phyloP scores from a whole-genome alignment of 352 stramenopile genomes.

The Phytophthora ramorum region DNA sequence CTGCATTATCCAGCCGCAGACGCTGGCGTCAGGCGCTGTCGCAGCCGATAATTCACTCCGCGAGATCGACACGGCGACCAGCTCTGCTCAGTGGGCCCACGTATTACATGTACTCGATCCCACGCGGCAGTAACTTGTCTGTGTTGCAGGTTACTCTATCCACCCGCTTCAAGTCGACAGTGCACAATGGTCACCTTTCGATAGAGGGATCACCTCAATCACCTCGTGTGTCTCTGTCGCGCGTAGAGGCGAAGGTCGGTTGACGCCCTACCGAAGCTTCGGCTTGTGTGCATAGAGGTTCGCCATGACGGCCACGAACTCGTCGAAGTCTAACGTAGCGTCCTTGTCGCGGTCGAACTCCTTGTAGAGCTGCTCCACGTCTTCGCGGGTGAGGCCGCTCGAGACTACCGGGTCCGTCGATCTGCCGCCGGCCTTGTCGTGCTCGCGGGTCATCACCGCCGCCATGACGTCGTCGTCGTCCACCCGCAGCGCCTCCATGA shows the following conservation, averaged over 20 bases:
- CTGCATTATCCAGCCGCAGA: constrained; percentile 23
- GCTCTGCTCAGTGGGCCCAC: background rate
- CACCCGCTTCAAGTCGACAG: constrained; percentile 11
- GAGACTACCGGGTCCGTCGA: constrained; percentile 17
- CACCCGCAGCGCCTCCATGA: constrained; percentile 71
- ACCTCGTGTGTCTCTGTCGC: constrained; percentile 21
- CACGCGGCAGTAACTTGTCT: constrained; percentile 11
- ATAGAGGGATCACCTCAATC: background rate
- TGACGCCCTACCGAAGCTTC: constrained; percentile 2
- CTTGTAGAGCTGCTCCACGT: constrained; percentile 62
- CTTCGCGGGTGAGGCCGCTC: constrained; percentile 61
- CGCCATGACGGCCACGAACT: constrained; percentile 72
- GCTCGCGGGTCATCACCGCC: constrained; percentile 45
- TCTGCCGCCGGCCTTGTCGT: constrained; percentile 22
- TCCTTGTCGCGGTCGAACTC: constrained; percentile 64
- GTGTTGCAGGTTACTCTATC: constrained; percentile 13
- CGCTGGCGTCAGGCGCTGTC: constrained; percentile 2
- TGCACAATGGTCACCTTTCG: background rate
- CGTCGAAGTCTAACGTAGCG: constrained; percentile 66
- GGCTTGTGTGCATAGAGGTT: constrained; percentile 46
- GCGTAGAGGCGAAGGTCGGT: constrained; percentile 2
- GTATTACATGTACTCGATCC: background rate
- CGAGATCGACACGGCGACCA: background rate
- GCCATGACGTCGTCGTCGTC: constrained; percentile 72
- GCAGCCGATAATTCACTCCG: background rate